Base-by-base conservation (phyloP, 1,139 yeast species). In the Magnusiomyces paraingens region DNA sequence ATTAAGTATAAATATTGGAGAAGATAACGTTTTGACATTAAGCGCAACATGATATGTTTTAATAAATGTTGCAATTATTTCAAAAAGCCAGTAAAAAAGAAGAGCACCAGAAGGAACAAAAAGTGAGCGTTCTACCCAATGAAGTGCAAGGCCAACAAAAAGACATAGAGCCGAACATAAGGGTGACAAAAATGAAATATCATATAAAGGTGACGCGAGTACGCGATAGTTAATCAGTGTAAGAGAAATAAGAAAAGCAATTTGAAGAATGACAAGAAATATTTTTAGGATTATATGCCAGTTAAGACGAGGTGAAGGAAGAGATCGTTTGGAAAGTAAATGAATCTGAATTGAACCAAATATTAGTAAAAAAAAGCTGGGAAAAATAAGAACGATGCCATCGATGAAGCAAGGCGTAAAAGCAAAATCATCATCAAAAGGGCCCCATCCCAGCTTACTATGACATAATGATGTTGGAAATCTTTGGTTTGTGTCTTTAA, bases 381-480 rank as follows among this genome's bases (percentile, higher is more conserved):
- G 70, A 1, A 75, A 52, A 40, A 81, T 79, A 58, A 80, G 72
- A 8, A 88, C 66, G 0, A 78, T 72, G 40, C 96, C 97, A 62
- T 86, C 88, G 44, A 85, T 74, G 64, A 91, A 84, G 64, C 98
- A 91, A 1, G 93, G 86, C 0, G 96, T 82, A 55, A 89, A 77
- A 63, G 86, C 95, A 50, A 80, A 80, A 62, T 81, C 80, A 6
- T 56, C 55, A 6, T 45, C 75, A 10, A 86, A 68, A 0, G 94
- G 88, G 1, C 87, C 86, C 83, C 90, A 86, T 1, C 96, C 95
- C 59, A 83, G 89, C 14, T 62, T 59, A 59, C 74, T 76, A 39
- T 66, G 67, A 61, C 84, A 80, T 40, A 67, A 61, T 29, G 58
- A 59, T 38, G 52, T 21, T 3, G 39, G 18, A 26, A 39, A 15